Evolutionary conservation across 1,284 basidiomycete genomes (phyloP), one percentile per base, ranked within the genome.

Genomic region (Xerocomus amazonicus): DNA sequence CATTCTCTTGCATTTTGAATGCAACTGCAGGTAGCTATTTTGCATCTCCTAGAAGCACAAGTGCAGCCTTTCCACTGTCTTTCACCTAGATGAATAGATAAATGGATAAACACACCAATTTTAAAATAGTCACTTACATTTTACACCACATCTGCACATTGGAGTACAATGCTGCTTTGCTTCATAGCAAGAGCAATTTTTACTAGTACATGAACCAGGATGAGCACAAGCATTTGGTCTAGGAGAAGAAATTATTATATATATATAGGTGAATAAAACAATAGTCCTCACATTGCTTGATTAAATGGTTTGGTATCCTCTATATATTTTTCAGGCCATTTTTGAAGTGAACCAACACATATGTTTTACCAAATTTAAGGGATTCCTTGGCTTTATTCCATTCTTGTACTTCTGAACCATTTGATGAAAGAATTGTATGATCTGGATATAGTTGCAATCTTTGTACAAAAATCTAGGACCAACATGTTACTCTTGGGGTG

Each of bases 181-280:
- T 3, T 28, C n/a, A 35, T 50, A 60, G 51, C 77, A 78, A 0
- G 19, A 16, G 35, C 77, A 77, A 3, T 45, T 28, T 0, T 45
- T 45, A 1, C 31, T 45, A 28, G 60, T 60, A 45, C 75, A 77
- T 14, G 70, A 55, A 0, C 76, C 77, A 40, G 54, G 41, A 51
- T 78, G 76, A 9, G 54, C 50, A 57, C 76, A 79, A n/a, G 70
- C 68, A 4, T 31, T 34, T 19, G 54, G 37, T 10, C 73, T 75
- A 9, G 2, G 19, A 23, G 19, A 23, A 23, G 3, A 23, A 4
- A 23, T 23, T 23, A 4, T 23, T 23, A 23, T 23, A 23, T 23
- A 4, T 23, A 23, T 4, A 23, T 23, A 4, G 19, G 19, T 23
- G 19, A 23, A 23, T 23, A 33, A 17, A 3, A 39, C 31, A 1